Conservation (phyloP, 805 yeast species). For the Metschnikowia shivogae region DNA sequence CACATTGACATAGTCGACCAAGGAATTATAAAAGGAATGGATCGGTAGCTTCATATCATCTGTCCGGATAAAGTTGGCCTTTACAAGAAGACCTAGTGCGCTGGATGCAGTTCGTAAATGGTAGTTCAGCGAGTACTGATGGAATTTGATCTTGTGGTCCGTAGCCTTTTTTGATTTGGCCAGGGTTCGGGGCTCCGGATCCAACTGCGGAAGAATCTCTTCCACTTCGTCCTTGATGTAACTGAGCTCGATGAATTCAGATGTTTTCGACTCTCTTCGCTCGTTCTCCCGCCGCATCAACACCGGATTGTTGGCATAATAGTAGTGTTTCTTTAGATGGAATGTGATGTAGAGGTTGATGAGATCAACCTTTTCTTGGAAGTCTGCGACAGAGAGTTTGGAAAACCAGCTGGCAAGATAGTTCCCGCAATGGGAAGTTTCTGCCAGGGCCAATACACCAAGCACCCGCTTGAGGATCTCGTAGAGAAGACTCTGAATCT, state of each 20-base stretch:
- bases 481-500: slow-evolving; percentile 54
- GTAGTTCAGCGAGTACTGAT: slow-evolving; percentile 79
- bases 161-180: slow-evolving; percentile 8
- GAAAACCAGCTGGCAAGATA: slow-evolving; percentile 56
- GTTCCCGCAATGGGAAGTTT: slow-evolving; percentile 31
- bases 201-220: slow-evolving; percentile 5
- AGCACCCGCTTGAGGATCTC: slow-evolving; percentile 65
- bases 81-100: slow-evolving; percentile 50
- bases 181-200: not conserved
- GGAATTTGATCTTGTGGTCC: slow-evolving; percentile 41
- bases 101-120: slow-evolving; percentile 65
- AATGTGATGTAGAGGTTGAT: slow-evolving; percentile 76
- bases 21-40: slow-evolving; percentile 66
- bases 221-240: slow-evolving; percentile 16
- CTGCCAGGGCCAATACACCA: slow-evolving; percentile 60
- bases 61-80: slow-evolving; percentile 44
- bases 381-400: slow-evolving; percentile 38
- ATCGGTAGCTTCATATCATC: slow-evolving; percentile 20
- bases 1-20: slow-evolving; percentile 76
- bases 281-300: slow-evolving; percentile 10
- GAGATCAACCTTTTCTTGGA: slow-evolving; percentile 55
- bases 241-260: slow-evolving; percentile 11
- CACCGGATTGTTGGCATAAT: slow-evolving; percentile 28
- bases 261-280: slow-evolving; percentile 1
- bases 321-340: slow-evolving; percentile 56